These are phyloP conservation scores for Xylaria intraflava DNA, from an alignment of 495 filamentous ascomycete genomes.

Conservation along the genomic window DNA sequence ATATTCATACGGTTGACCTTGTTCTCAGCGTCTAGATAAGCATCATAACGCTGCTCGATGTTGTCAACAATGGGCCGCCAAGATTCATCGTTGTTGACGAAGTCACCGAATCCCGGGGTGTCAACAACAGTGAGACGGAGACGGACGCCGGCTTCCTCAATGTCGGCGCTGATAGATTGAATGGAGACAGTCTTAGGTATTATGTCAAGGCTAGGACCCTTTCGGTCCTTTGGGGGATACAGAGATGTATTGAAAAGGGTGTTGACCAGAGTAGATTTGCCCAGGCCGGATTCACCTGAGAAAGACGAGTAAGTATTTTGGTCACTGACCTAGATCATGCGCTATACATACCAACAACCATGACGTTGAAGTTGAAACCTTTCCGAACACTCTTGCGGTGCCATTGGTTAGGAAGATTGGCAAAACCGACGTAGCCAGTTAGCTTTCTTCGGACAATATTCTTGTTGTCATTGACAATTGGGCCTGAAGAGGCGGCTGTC, in stretches of 20 bases:
- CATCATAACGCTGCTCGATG: slow-evolving; percentile 97
- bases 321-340: neutral
- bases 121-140: slow-evolving; percentile 95
- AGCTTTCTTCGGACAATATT: slow-evolving; percentile 98
- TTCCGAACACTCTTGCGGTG: slow-evolving; percentile 99
- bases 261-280: slow-evolving; percentile 98
- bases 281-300: slow-evolving; percentile 93
- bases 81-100: slow-evolving; percentile 99
- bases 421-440: slow-evolving; percentile 97
- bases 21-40: slow-evolving; percentile 97
- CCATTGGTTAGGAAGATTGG: slow-evolving; percentile 99
- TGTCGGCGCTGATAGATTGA: slow-evolving; percentile 96
- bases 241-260: slow-evolving; percentile 99
- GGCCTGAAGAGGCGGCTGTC: slow-evolving; percentile 39
- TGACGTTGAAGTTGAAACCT: slow-evolving; percentile 99
- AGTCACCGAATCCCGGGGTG: slow-evolving; percentile 96
- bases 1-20: slow-evolving; percentile 99
- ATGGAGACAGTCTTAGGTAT: slow-evolving; percentile 98
- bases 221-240: slow-evolving; percentile 96
- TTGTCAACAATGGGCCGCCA: slow-evolving; percentile 99
- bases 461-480: slow-evolving; percentile 69
- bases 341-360: slow-evolving; percentile 84
- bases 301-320: slow-evolving; percentile 13
- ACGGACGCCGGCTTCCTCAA: slow-evolving; percentile 97
- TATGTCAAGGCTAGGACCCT: slow-evolving; percentile 92